Evolutionary conservation across 2,329 filamentous ascomycete species (phyloP).

Genomic region (Pseudogymnoascus sp.): DNA sequence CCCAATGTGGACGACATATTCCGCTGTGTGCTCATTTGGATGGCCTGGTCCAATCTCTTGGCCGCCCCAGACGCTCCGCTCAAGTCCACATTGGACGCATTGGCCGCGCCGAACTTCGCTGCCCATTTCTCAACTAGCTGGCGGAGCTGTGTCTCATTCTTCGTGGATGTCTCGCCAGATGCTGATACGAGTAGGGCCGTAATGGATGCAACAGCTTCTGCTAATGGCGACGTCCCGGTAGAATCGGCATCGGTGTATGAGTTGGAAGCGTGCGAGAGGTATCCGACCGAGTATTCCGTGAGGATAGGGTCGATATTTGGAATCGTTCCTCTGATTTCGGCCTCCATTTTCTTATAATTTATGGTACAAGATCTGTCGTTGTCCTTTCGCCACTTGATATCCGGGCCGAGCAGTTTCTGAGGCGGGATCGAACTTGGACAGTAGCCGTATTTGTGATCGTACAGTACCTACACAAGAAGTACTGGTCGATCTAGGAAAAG

Average conservation of each 20-base stretch:
- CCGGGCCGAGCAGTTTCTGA: constrained; percentile 1
- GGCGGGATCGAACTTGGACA: not conserved
- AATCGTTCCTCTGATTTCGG: constrained; percentile 74
- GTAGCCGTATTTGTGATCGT: constrained; percentile 5
- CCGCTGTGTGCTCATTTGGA: constrained; percentile 85
- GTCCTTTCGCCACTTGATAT: not conserved
- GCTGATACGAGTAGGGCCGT: constrained; percentile 87
- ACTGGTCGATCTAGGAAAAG: not conserved
- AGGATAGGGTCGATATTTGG: constrained; percentile 82
- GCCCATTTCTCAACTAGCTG: constrained; percentile 87
- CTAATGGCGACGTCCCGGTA: constrained; percentile 62
- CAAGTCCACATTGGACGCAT: constrained; percentile 58
- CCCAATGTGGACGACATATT: constrained; percentile 96
- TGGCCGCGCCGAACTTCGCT: constrained; percentile 63
- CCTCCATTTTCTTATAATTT: constrained; percentile 57
- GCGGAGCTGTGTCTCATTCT: constrained; percentile 69
- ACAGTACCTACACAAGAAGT: not conserved
- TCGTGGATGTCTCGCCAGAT: constrained; percentile 67
- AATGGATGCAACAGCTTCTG: constrained; percentile 74
- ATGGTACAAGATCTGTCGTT: not conserved
- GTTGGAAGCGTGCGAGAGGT: constrained; percentile 85
- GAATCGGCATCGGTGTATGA: constrained; percentile 68
- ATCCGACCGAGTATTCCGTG: constrained; percentile 88
- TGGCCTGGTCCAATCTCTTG: constrained; percentile 82
- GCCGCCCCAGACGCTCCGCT: constrained; percentile 66